These are phyloP conservation scores for Picochlorum sp. DNA, from an alignment of 139 green algal genomes.

Conservation along the genomic window DNA sequence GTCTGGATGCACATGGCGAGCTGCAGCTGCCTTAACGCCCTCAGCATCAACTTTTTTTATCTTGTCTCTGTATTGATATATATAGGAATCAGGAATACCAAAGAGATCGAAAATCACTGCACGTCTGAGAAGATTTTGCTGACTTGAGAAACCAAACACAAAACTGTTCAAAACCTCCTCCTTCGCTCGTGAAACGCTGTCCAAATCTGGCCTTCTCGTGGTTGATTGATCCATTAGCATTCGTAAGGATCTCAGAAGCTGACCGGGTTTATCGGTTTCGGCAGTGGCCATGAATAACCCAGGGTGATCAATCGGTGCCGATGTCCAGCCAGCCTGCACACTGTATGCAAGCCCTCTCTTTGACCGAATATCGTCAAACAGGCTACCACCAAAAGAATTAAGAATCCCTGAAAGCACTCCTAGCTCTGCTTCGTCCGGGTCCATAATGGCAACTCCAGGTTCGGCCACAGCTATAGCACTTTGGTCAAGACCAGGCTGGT, in stretches of 20 bases:
- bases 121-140: constrained; percentile 42
- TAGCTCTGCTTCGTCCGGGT: constrained; percentile 49
- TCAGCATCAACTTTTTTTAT: constrained; percentile 37
- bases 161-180: constrained; percentile 57
- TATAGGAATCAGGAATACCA: constrained; percentile 54
- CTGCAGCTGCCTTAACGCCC: constrained; percentile 41
- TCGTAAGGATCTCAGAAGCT: constrained; percentile 27
- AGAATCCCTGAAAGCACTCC: constrained; percentile 51
- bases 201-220: neutral
- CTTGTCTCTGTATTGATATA: constrained; percentile 36
- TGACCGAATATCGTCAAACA: constrained; percentile 67
- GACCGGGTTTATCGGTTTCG: constrained; percentile 38
- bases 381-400: constrained; percentile 65
- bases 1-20: constrained; percentile 46
- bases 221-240: constrained; percentile 4
- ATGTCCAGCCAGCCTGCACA: constrained; percentile 51
- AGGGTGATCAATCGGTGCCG: constrained; percentile 44
- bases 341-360: constrained; percentile 66
- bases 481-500: constrained; percentile 17
- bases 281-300: constrained; percentile 61
- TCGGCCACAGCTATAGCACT: constrained; percentile 34
- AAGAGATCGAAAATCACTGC: constrained; percentile 48
- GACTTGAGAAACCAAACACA: constrained; percentile 74
- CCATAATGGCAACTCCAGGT: constrained; percentile 41
- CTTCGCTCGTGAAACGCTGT: constrained; percentile 31